Conservation (phyloP, 805 yeast genomes). For the Hanseniaspora jakobsenii region DNA sequence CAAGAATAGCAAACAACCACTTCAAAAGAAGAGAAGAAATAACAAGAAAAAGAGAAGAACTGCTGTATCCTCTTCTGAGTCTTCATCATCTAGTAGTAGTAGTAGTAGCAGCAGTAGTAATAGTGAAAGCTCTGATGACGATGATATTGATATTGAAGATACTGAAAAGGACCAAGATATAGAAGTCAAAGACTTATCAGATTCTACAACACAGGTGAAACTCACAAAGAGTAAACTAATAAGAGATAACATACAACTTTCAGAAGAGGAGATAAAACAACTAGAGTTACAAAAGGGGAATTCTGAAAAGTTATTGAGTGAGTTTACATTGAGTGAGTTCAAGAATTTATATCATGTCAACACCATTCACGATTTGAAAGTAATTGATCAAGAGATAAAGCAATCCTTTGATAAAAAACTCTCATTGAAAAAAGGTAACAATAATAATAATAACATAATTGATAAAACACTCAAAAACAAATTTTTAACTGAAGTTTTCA, state of each 20-base stretch:
- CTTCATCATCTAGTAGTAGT: no score
- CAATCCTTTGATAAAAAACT: no score
- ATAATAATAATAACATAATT: constrained; percentile 6
- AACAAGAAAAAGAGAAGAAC: constrained; percentile 76
- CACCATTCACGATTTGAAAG: constrained; percentile 2
- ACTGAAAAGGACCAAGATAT: constrained; percentile 8
- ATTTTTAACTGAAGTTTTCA: constrained; percentile 45
- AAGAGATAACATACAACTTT: constrained; percentile 23
- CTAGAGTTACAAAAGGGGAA: constrained; percentile 5
- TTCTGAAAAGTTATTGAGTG: constrained; percentile 4
- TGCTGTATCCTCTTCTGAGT: constrained; percentile 49
- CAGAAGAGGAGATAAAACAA: constrained; percentile 26
- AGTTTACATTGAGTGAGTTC: constrained; percentile 4
- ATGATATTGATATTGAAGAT: constrained; percentile 9
- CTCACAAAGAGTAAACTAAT: constrained; percentile 12
- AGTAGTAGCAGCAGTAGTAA: constrained; percentile 5
- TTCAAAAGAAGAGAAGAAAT: constrained; percentile 28
- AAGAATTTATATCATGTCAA: constrained; percentile 6
- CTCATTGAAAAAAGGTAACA: constrained; percentile 1
- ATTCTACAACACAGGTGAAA: constrained; percentile 1
- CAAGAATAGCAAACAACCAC: constrained; percentile 20
- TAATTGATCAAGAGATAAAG: constrained; percentile 4
- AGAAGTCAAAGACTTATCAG: constrained; percentile 9
- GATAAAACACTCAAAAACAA: constrained; percentile 34
- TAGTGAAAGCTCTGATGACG: constrained; percentile 33